Evolutionary conservation across 2,329 filamentous ascomycete genomes (phyloP).

Genomic region (Fusarium sp.): DNA sequence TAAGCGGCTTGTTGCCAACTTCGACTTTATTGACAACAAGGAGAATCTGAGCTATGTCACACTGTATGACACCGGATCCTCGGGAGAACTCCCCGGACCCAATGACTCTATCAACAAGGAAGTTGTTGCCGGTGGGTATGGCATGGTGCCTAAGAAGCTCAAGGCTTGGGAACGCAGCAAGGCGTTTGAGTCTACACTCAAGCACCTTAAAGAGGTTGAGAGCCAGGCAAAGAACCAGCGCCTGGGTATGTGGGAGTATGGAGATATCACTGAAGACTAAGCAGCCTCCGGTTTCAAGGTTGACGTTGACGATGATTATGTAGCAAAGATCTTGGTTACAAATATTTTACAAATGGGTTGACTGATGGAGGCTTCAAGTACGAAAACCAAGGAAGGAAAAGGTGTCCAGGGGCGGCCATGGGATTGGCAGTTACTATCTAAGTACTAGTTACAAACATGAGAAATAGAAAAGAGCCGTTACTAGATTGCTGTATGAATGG

Average conservation of each 20-base stretch:
- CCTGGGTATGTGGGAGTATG: conserved; percentile 97
- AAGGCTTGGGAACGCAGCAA: conserved; percentile 86
- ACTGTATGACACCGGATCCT: conserved; percentile 80
- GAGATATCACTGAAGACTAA: conserved; percentile 92
- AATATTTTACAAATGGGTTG: conserved; percentile 22
- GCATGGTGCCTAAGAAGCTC: conserved; percentile 91
- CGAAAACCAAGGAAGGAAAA: conserved; percentile 23
- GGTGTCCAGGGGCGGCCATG: conserved; percentile 12
- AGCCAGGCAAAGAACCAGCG: conserved; percentile 82
- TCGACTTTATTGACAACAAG: conserved; percentile 83
- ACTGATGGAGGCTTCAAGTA: conserved; percentile 9
- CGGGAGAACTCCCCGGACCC: conserved; percentile 64
- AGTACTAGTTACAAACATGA: conserved; percentile 19
- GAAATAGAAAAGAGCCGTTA: conserved; percentile 2
- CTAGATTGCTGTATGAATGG: not conserved
- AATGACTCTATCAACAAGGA: conserved; percentile 91
- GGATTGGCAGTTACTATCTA: conserved; percentile 7
- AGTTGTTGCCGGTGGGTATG: conserved; percentile 83
- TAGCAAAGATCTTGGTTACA: conserved; percentile 21
- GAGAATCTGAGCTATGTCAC: conserved; percentile 89
- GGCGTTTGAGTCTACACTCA: conserved; percentile 76
- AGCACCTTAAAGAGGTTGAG: conserved; percentile 79
- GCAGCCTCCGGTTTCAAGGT: not conserved
- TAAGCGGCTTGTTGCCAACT: conserved; percentile 86
- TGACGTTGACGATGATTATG: not conserved